Base-by-base conservation (phyloP, 371 early-diverging fungal species). In the Mucor racemosus region DNA sequence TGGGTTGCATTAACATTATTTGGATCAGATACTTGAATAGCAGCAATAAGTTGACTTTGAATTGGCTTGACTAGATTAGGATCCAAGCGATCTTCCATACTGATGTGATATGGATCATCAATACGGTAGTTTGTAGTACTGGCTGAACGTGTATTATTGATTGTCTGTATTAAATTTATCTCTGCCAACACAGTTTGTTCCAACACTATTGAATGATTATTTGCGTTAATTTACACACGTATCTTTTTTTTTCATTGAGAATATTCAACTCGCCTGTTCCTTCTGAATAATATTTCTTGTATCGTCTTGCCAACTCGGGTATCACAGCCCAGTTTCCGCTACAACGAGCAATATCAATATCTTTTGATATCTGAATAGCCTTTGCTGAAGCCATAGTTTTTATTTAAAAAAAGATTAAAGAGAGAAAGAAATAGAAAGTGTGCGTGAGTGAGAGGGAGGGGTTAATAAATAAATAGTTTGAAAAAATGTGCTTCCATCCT, bases 301-400 rank as follows among this genome's bases (percentile, higher is more conserved):
- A 88, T 36, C 84, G 79, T 60, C 89, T 73, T n/a, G 90, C 88
- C 13, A 88, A 74, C 46, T 87, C 84, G 57, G 83, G 78, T 64
- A 88, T 69, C 13, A 71, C 69, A 34, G 39, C 42, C 88, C 88
- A 88, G 60, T 70, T 79, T 11, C 81, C 85, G 53, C 71, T 76
- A 62, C 85, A 85, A 5, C 85, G 85, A 26, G 83, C 81, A 35
- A 69, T 64, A 72, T 85, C 85, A 39, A 85, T 84, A 36, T 85
- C 85, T 64, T 77, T 82, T 39, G 62, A 64, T 21, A 77, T 69
- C 55, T 77, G 77, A 40, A 72, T 62, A 19, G 68, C 67, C 62
- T 77, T 77, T 60, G 67, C 46, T 36, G 77, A 74, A 17, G 68
- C 41, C 71, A 76, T 74, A 13, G n/a, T 53, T 41, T 41, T 1